Percentiles rank a stretch among this genome's conserved stretches.
Conservation (phyloP, 164 flowering plant genomes). For the Dillenia suffruticosa region DNA sequence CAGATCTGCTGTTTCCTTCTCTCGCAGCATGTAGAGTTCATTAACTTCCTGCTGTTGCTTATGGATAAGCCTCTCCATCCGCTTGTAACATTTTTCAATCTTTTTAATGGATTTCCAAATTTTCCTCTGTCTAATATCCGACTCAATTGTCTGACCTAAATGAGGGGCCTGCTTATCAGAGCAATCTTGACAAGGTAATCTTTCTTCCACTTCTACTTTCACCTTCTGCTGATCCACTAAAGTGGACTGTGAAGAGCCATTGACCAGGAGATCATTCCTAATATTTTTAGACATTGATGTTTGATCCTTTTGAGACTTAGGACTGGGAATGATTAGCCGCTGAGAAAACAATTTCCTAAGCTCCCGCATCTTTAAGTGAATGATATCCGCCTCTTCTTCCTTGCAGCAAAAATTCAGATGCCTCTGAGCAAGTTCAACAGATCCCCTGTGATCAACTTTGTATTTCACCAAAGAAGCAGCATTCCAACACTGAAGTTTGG, state of each 20-base stretch:
- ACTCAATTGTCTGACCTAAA: conserved; percentile 13
- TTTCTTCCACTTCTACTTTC: conserved; percentile 23
- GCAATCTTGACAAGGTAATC: conserved; percentile 3
- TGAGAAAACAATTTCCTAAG: conserved; percentile 37
- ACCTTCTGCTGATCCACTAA: conserved; percentile 11
- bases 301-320: conserved; percentile 9
- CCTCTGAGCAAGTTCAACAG: conserved; percentile 52
- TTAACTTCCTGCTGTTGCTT: conserved; percentile 35
- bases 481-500: conserved; percentile 54
- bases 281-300: conserved; percentile 8
- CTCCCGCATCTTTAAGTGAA: conserved; percentile 38
- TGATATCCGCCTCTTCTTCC: conserved; percentile 42
- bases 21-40: conserved; percentile 20
- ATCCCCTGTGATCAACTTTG: conserved; percentile 43
- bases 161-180: conserved; percentile 5
- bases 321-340: conserved; percentile 3
- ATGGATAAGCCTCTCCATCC: conserved; percentile 24
- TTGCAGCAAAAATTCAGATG: conserved; percentile 53
- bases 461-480: conserved; percentile 53
- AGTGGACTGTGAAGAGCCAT: conserved; percentile 4
- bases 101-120: conserved; percentile 13
- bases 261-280: not conserved
- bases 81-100: conserved; percentile 27
- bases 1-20: conserved; percentile 30
- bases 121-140: conserved; percentile 9